Percentiles rank a stretch among this genome's conserved stretches.
Evolutionary conservation across 1,284 basidiomycete species (phyloP).

Genomic region (Golubevia pallescens): DNA sequence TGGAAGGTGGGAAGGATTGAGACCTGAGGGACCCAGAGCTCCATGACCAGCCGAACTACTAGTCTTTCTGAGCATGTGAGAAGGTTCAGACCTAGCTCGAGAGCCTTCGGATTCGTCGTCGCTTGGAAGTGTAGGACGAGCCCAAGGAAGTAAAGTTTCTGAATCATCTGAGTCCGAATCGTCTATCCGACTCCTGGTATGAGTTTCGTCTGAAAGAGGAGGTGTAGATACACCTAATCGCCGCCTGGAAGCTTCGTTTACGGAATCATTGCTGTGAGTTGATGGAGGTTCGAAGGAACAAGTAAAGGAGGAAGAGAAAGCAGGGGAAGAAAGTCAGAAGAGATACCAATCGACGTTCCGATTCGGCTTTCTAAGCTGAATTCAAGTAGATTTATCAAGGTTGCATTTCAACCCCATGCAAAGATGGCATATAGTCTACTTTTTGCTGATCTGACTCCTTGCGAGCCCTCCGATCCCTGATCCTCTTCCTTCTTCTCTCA

Average conservation of each 20-base stretch:
- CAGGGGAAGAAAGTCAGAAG: no score
- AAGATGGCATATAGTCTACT: no score
- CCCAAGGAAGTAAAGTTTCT: conserved; percentile 47
- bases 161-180: conserved; percentile 51
- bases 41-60: conserved; percentile 1
- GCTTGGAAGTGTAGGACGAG: conserved; percentile 21
- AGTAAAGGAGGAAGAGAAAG: no score
- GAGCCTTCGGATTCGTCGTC: conserved; percentile 7
- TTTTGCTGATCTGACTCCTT: no score
- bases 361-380: no score
- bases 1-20: conserved; percentile 23
- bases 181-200: conserved; percentile 23
- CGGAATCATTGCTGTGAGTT: background rate
- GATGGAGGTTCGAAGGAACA: no score
- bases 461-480: no score
- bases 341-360: no score
- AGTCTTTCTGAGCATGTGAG: background rate
- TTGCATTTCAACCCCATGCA: no score
- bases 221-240: conserved; percentile 39
- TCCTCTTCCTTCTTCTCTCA: background rate
- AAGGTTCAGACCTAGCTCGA: background rate
- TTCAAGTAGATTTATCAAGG: no score
- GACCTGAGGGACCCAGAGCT: conserved; percentile 1
- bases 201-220: conserved; percentile 48
- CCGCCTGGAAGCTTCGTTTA: conserved; percentile 1